Evolutionary conservation across 2,329 filamentous ascomycete genomes (phyloP).

Genomic region (Fusarium tjaetaba): DNA sequence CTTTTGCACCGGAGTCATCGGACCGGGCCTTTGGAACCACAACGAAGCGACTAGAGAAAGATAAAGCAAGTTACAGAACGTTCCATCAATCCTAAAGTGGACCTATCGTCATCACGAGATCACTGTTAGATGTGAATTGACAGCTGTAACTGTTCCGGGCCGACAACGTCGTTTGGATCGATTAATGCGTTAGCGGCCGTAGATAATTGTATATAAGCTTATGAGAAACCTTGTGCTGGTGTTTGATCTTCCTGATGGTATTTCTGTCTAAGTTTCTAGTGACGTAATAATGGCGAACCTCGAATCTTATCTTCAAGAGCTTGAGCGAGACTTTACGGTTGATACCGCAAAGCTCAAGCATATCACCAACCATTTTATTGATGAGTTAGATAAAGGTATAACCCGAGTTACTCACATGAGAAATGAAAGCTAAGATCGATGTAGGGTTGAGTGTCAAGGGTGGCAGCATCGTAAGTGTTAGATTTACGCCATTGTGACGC

Average conservation of each 20-base stretch:
- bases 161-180: not conserved
- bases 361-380: conserved; percentile 1
- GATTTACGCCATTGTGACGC: not conserved
- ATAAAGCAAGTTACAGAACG: not conserved
- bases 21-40: not conserved
- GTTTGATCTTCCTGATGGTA: accelerated
- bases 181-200: too few species aligned
- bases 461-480: not conserved
- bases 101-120: not conserved
- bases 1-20: not conserved
- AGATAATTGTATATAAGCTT: not conserved
- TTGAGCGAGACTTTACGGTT: not conserved
- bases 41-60: not conserved
- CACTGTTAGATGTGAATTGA: not conserved
- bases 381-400: conserved; percentile 6
- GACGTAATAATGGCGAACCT: not conserved
- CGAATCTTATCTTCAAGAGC: not conserved
- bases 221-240: accelerated
- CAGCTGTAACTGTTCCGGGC: not conserved
- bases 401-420: accelerated
- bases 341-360: conserved; percentile 9
- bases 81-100: not conserved
- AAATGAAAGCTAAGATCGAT: not conserved
- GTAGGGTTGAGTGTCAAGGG: not conserved
- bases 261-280: accelerated